Conservation (phyloP, 2,329 filamentous ascomycete species). For the Fusarium napiforme region DNA sequence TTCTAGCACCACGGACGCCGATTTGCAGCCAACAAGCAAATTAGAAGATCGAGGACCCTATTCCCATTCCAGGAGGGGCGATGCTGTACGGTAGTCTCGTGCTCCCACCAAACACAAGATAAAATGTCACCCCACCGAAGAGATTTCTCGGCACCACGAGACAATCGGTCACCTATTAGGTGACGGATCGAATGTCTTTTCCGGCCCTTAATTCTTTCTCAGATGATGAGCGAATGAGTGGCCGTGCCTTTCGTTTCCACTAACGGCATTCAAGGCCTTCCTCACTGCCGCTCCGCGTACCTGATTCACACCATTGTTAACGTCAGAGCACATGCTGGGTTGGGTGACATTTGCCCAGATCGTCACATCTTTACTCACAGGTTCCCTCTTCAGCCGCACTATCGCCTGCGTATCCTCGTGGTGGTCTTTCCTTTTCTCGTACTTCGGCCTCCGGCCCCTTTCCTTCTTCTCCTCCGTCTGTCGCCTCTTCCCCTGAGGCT, state of each 20-base stretch:
- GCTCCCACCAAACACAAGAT: slow-evolving; percentile 34
- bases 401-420: slow-evolving; percentile 13
- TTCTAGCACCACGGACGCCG: slow-evolving; percentile 41
- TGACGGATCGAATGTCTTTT: slow-evolving; percentile 43
- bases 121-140: slow-evolving; percentile 45
- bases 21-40: slow-evolving; percentile 37
- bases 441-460: slow-evolving; percentile 29
- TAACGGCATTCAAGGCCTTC: slow-evolving; percentile 8
- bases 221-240: slow-evolving; percentile 37
- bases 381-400: slow-evolving; percentile 24
- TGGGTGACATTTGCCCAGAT: slow-evolving; percentile 40
- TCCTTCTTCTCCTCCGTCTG: slow-evolving; percentile 18
- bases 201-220: slow-evolving; percentile 19
- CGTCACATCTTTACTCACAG: slow-evolving; percentile 39
- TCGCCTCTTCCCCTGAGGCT: slow-evolving; percentile 23
- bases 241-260: slow-evolving; percentile 20
- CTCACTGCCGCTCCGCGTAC: slow-evolving; percentile 27
- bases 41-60: slow-evolving; percentile 25
- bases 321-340: slow-evolving; percentile 39
- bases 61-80: slow-evolving; percentile 36
- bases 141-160: slow-evolving; percentile 47
- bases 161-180: slow-evolving; percentile 43
- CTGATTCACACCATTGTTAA: slow-evolving; percentile 32
- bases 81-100: slow-evolving; percentile 40
- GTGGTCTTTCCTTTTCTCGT: slow-evolving; percentile 11